Base-by-base conservation (phyloP, 306 rosid species). In the Begonia loranthoides region DNA sequence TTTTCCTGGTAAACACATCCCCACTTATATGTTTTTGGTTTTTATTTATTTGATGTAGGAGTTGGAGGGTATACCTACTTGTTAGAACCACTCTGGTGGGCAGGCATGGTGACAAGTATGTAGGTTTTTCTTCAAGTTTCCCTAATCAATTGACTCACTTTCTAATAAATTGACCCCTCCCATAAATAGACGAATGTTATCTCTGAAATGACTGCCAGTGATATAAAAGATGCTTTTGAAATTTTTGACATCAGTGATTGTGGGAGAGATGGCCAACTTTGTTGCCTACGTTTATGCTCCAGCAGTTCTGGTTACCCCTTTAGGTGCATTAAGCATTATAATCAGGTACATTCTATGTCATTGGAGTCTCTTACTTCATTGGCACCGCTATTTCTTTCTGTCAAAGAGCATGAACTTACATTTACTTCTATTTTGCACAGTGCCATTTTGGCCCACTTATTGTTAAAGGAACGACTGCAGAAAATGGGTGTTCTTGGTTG, bases 71-170 rank as follows among this genome's bases (percentile, higher is more conserved):
- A 85, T 66, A 76, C 94, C 33, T 90, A 90, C 70, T 63, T 90
- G 45, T 46, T 86, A 34, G 94, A 90, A 76, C 97, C 97, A 17
- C 86, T 90, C 49, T 90, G 97, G 97, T 90, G 97, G 97, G 83
- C 76, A 15, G 97, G 97, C 69, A 80, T 90, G 97, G 71, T 85
- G 61, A 85, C 87, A 44, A 90, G 97, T 90, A 82, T 60, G 92
- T 80, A 38, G 49, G 3, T 43, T 10, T 11, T 43, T 43, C n/a
- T 11, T n/a, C 13, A 43, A 43, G 47, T 43, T 43, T 11, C 47
- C 22, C 1, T 7, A 43, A 43, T 10, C 47, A 10, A 11, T 43
- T 43, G 47, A 13, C 41, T 15, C 49, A 39, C 59, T 36, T 11
- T 41, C 19, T 17, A 55, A 11, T 44, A 7, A 17, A 44, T 41